A percentile compares a stretch with the other conserved stretches of the same genome.
phyloP scores from a whole-genome alignment of 1,284 basidiomycete genomes.

The Kwoniella shivajii region DNA sequence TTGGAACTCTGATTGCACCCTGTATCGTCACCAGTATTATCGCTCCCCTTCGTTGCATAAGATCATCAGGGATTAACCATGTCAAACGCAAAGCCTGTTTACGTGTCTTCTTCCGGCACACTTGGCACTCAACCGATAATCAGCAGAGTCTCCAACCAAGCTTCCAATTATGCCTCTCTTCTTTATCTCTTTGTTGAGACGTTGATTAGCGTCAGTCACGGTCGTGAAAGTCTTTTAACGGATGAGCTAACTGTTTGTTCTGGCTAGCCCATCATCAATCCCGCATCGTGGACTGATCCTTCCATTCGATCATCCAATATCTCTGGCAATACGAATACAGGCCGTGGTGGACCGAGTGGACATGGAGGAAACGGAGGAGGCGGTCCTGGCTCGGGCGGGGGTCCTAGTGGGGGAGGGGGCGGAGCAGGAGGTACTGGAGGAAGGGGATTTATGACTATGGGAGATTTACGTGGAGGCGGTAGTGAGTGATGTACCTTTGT shows the following conservation, averaged over 20 bases:
- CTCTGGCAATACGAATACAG: background rate
- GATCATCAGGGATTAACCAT: too few relatives aligned
- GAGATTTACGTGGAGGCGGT: conserved; percentile 35
- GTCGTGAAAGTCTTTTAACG: too few relatives aligned
- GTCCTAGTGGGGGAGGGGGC: conserved; percentile 22
- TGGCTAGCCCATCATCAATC: conserved; percentile 38
- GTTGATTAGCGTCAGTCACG: conserved; percentile 44
- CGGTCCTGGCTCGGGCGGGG: conserved; percentile 13
- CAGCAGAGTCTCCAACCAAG: conserved; percentile 19
- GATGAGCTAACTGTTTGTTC: background rate
- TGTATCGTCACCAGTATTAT: too few relatives aligned
- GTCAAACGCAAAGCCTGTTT: conserved; percentile 27
- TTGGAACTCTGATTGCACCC: too few relatives aligned
- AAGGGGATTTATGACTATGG: conserved; percentile 46
- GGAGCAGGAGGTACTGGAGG: conserved; percentile 22
- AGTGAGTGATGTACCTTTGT: conserved; percentile 31
- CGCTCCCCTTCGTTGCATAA: too few relatives aligned
- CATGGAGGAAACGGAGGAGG: conserved; percentile 12
- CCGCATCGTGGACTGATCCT: conserved; percentile 30
- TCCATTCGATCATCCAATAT: conserved; percentile 11
- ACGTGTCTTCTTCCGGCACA: conserved; percentile 42
- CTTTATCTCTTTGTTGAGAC: conserved; percentile 47
- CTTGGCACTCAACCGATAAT: conserved; percentile 35
- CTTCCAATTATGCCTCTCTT: conserved; percentile 20
- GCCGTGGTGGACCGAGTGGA: background rate